phyloP scores from a whole-genome alignment of 306 rosid species.

The Amphicarpaea edgeworthii region DNA sequence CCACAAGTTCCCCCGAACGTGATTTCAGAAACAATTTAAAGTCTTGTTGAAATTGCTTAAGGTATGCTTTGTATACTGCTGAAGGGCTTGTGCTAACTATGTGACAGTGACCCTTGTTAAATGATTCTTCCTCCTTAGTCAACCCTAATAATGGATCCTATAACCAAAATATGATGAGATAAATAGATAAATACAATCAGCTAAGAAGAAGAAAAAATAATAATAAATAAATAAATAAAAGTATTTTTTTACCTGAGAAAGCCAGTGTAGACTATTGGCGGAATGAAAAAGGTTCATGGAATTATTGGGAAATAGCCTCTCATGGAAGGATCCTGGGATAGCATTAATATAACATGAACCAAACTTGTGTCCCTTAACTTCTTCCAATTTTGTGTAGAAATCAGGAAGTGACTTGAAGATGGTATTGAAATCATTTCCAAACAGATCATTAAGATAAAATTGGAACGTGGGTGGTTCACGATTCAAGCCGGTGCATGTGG shows the following conservation, averaged over 20 bases:
- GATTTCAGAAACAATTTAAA: constrained; percentile 47
- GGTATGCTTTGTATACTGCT: constrained; percentile 44
- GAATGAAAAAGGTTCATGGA: constrained; percentile 57
- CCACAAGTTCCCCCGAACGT: constrained; percentile 56
- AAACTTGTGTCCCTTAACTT: neutral
- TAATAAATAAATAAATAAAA: neutral
- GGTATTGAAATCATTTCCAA: constrained; percentile 44
- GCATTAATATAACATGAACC: constrained; percentile 53
- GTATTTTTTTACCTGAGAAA: constrained; percentile 48
- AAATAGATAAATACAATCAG: neutral
- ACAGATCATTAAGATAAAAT: constrained; percentile 41
- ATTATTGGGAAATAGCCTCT: constrained; percentile 56
- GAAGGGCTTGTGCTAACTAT: constrained; percentile 48
- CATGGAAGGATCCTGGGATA: constrained; percentile 61
- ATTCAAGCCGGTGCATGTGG: neutral
- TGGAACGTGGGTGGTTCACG: constrained; percentile 8
- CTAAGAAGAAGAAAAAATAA: neutral
- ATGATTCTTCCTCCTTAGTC: neutral
- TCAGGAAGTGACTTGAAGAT: constrained; percentile 52
- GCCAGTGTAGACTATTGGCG: constrained; percentile 53
- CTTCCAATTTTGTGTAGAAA: constrained; percentile 28
- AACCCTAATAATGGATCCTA: constrained; percentile 33
- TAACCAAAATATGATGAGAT: neutral
- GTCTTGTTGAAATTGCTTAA: constrained; percentile 52
- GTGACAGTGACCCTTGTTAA: constrained; percentile 28